These are phyloP conservation scores for Angophora floribunda DNA, from an alignment of 345 rosid species.

Conservation along the genomic window DNA sequence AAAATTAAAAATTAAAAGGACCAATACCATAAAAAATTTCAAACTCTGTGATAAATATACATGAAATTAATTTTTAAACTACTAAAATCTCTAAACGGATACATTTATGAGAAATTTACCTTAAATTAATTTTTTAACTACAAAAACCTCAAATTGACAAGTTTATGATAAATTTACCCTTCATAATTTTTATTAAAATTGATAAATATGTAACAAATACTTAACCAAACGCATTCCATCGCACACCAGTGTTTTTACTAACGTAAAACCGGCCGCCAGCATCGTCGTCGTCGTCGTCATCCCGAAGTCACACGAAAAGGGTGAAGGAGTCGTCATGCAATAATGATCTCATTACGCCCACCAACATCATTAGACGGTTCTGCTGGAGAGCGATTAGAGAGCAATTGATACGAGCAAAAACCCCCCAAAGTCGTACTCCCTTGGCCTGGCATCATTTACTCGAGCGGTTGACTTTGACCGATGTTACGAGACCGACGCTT, in stretches of 20 bases:
- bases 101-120: no score
- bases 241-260: not conserved
- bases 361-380: no score
- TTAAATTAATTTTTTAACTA: no score
- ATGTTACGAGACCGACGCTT: not conserved
- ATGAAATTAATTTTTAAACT: no score
- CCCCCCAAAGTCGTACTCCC: not conserved
- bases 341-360: not conserved
- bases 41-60: no score
- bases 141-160: rapidly evolving
- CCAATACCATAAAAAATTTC: no score
- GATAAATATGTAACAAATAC: no score
- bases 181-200: no score
- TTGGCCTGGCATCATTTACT: not conserved
- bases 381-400: not conserved
- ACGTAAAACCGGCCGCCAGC: not conserved
- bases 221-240: rapidly evolving
- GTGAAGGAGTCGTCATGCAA: not conserved
- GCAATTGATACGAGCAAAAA: not conserved
- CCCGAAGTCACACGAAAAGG: not conserved
- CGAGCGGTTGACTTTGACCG: not conserved
- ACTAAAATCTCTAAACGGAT: rapidly evolving
- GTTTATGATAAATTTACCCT: rapidly evolving
- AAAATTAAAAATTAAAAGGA: not conserved
- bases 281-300: not conserved